Percentiles rank a stretch among this genome's conserved stretches.
Conservation (phyloP, 495 filamentous ascomycete species). For the Achaetomiella virescens region DNA sequence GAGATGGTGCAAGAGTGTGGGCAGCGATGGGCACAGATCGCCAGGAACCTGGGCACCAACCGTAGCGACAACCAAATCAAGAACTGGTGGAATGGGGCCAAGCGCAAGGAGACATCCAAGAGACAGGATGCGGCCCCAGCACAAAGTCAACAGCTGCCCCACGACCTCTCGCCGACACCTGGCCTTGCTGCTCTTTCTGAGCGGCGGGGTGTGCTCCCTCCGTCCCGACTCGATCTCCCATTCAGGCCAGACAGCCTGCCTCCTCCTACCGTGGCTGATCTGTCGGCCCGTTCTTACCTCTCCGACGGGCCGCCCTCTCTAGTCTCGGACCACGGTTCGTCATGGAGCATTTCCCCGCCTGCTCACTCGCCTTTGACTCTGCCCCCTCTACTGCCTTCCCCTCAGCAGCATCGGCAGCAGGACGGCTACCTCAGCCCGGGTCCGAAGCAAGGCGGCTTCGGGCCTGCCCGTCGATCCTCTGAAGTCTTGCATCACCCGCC, state of each 20-base stretch:
- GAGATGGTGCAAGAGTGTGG: constrained; percentile 74
- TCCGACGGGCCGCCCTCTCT: constrained; percentile 25
- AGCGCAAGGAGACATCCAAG: constrained; percentile 50
- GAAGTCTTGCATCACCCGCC: background rate
- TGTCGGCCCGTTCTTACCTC: constrained; percentile 19
- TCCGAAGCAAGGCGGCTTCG: background rate
- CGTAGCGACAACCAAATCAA: constrained; percentile 97
- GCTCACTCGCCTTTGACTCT: background rate
- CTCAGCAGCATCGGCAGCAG: background rate
- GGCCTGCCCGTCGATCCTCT: constrained; percentile 1
- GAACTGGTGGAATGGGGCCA: constrained; percentile 98
- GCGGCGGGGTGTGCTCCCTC: constrained; percentile 1
- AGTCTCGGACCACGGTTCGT: constrained; percentile 23
- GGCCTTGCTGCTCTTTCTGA: background rate
- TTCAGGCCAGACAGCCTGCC: constrained; percentile 19
- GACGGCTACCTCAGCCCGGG: background rate
- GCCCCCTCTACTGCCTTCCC: background rate
- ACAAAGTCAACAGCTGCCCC: background rate
- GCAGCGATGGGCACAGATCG: constrained; percentile 93
- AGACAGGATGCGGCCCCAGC: constrained; percentile 12
- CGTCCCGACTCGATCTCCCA: constrained; percentile 15
- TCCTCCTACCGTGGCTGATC: constrained; percentile 13
- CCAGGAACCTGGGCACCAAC: constrained; percentile 66
- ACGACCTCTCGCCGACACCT: background rate
- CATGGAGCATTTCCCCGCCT: constrained; percentile 10